Evolutionary conservation across 2,329 filamentous ascomycete genomes (phyloP).

Genomic region (Trichoderma guizhouense): DNA sequence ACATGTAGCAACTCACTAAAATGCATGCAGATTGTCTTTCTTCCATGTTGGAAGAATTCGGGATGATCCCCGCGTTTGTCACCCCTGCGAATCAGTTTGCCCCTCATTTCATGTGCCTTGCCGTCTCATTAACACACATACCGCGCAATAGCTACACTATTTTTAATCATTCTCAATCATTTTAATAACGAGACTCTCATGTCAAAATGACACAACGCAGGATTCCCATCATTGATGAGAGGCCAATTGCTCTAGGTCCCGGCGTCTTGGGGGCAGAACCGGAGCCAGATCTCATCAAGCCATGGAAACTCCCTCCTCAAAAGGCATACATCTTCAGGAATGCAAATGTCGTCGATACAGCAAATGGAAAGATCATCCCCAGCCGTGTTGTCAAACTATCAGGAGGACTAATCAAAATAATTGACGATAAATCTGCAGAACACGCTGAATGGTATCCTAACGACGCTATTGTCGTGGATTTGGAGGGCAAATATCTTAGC

Average conservation of each 20-base stretch:
- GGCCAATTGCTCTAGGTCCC: not conserved
- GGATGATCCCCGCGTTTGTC: not conserved
- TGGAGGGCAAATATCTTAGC: slow-evolving; percentile 30
- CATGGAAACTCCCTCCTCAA: slow-evolving; percentile 34
- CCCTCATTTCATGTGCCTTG: not conserved
- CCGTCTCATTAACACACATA: not conserved
- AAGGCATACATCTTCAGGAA: slow-evolving; percentile 39
- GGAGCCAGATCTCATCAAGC: slow-evolving; percentile 29
- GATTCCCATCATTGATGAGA: not conserved
- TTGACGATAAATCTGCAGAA: slow-evolving; percentile 17
- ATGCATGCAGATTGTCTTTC: not conserved
- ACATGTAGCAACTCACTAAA: not conserved
- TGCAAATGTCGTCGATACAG: slow-evolving; percentile 42
- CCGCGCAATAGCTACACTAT: not conserved
- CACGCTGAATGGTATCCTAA: not conserved
- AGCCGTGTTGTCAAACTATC: slow-evolving; percentile 34
- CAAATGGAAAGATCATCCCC: slow-evolving; percentile 30
- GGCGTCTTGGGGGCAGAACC: not conserved
- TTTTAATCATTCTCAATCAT: not conserved
- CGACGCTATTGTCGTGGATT: slow-evolving; percentile 22
- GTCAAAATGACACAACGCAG: not conserved
- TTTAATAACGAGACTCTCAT: not conserved
- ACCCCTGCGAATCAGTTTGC: not conserved
- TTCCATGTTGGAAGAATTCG: not conserved
- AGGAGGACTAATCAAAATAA: slow-evolving; percentile 32